Evolutionary conservation across 805 yeast genomes (phyloP).

Genomic region (Sugiyamaella mastotermitis): DNA sequence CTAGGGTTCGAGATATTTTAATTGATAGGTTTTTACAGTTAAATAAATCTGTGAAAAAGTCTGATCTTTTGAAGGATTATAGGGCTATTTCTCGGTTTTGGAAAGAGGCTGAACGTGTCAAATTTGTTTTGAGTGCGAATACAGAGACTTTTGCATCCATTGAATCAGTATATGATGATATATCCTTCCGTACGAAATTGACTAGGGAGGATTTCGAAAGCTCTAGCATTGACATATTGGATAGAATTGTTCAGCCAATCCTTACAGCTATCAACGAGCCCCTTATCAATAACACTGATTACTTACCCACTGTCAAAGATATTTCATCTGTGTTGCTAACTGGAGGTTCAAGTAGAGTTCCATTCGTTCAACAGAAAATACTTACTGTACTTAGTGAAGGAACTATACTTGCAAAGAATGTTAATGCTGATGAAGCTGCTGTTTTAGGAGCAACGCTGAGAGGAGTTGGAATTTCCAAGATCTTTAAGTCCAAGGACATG

Average conservation of each 20-base stretch:
- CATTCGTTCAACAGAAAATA: constrained; percentile 59
- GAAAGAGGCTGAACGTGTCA: constrained; percentile 85
- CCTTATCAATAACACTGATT: constrained; percentile 21
- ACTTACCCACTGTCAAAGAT: constrained; percentile 29
- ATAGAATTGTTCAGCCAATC: constrained; percentile 50
- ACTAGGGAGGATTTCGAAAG: constrained; percentile 80
- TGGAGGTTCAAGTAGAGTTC: constrained; percentile 91
- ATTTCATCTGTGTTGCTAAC: constrained; percentile 66
- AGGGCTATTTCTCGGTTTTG: constrained; percentile 62
- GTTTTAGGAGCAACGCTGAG: constrained; percentile 85
- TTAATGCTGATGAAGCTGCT: constrained; percentile 93
- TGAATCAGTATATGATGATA: constrained; percentile 67
- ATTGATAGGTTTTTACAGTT: constrained; percentile 49
- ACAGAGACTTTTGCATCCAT: constrained; percentile 68
- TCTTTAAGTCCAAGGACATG: constrained; percentile 59
- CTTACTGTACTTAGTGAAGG: constrained; percentile 43
- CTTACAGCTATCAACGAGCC: constrained; percentile 38
- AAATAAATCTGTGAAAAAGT: constrained; percentile 30
- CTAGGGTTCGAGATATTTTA: constrained; percentile 55
- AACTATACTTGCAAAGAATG: constrained; percentile 57
- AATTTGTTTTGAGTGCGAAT: constrained; percentile 82
- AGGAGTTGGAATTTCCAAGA: constrained; percentile 68
- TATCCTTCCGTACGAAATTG: constrained; percentile 63
- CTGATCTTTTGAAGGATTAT: constrained; percentile 40
- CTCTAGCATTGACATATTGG: constrained; percentile 37